Evolutionary conservation across 306 rosid species (phyloP).

Genomic region (Canavalia ensiformis): DNA sequence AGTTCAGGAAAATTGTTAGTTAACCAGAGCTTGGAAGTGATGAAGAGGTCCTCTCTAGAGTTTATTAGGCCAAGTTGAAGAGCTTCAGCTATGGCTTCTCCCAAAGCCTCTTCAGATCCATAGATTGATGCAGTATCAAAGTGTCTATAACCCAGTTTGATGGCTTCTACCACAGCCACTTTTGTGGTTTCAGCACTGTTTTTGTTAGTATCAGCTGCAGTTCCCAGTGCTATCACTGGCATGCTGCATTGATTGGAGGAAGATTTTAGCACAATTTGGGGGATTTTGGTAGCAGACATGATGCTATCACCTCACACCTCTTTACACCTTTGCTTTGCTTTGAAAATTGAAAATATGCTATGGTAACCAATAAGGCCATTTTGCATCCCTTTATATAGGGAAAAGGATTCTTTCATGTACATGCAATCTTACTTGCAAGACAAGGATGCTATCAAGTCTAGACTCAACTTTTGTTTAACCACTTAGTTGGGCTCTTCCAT

Average conservation of each 20-base stretch:
- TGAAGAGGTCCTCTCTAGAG: slow-evolving; percentile 52
- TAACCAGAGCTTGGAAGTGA: slow-evolving; percentile 53
- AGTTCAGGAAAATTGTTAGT: slow-evolving; percentile 43
- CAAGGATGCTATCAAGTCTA: too few relatives aligned
- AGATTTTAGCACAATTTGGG: slow-evolving; percentile 5
- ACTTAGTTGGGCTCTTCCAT: too few relatives aligned
- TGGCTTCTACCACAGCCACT: slow-evolving; percentile 46
- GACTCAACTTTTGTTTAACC: too few relatives aligned
- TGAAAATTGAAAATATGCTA: neutral
- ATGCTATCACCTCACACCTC: neutral
- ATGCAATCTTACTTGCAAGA: too few relatives aligned
- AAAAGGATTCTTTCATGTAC: too few relatives aligned
- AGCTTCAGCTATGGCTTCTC: slow-evolving; percentile 53
- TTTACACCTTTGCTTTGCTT: neutral
- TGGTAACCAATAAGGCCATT: too few relatives aligned
- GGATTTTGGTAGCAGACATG: slow-evolving; percentile 34
- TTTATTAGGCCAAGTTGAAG: slow-evolving; percentile 46
- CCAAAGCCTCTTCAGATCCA: slow-evolving; percentile 52
- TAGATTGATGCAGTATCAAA: slow-evolving; percentile 48
- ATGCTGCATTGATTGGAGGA: slow-evolving; percentile 31
- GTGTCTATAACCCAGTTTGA: slow-evolving; percentile 46
- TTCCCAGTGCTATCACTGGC: slow-evolving; percentile 48
- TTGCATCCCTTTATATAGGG: neutral
- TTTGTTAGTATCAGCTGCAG: slow-evolving; percentile 28
- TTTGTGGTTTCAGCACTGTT: slow-evolving; percentile 18